Evolutionary conservation across 2,329 filamentous ascomycete genomes (phyloP).

Genomic region (Aspergillus amoenus): DNA sequence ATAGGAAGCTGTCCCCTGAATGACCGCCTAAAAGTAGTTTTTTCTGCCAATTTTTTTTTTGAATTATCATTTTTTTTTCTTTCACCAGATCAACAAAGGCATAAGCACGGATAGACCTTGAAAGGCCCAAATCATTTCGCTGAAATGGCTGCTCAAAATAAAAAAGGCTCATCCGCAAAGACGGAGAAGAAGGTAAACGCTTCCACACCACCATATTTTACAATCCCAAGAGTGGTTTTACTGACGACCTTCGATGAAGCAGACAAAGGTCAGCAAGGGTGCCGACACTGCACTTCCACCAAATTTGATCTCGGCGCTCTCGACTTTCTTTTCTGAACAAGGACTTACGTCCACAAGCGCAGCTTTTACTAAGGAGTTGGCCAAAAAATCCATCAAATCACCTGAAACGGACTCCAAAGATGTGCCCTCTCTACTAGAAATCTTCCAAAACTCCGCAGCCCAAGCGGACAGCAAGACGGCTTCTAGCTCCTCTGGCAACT

Average conservation of each 20-base stretch:
- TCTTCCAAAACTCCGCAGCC: constrained; percentile 34
- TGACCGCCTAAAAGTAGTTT: constrained; percentile 28
- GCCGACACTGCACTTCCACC: constrained; percentile 47
- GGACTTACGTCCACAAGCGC: constrained; percentile 62
- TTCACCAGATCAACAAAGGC: constrained; percentile 14
- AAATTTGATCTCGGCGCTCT: constrained; percentile 66
- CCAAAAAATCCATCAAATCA: constrained; percentile 27
- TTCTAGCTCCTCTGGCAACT: constrained; percentile 8
- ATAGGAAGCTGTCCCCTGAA: constrained; percentile 7
- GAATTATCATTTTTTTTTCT: constrained; percentile 21
- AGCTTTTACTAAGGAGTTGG: constrained; percentile 63
- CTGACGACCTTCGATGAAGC: constrained; percentile 13
- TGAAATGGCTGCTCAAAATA: constrained; percentile 29
- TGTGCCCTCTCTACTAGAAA: constrained; percentile 41
- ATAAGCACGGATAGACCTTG: background rate
- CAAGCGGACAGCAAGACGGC: constrained; percentile 15
- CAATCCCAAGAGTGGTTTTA: background rate
- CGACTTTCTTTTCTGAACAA: constrained; percentile 64
- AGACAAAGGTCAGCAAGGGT: constrained; percentile 1
- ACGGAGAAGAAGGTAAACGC: constrained; percentile 24
- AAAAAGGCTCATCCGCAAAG: constrained; percentile 23
- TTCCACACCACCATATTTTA: background rate
- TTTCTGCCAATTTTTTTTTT: constrained; percentile 19
- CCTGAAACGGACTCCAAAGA: constrained; percentile 24
- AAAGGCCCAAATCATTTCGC: background rate